Evolutionary conservation across 1,139 yeast genomes (phyloP), one percentile per base, ranked within the genome.

Genomic region (Blastobotrys aristatus): DNA sequence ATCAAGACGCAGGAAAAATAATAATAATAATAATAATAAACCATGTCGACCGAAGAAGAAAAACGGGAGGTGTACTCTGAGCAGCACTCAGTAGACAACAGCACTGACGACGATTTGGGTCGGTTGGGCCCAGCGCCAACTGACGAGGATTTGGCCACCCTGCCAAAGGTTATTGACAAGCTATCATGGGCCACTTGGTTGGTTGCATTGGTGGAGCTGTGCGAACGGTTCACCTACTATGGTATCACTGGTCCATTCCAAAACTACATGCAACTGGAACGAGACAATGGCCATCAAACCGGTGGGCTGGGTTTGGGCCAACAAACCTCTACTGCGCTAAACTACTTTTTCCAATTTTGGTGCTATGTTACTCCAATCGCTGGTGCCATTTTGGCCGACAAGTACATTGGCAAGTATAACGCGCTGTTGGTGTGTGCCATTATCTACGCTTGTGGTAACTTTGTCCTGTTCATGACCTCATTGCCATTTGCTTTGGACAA

Each of bases 321-420:
- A 44, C 74, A 73, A 53, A 79, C 82, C 57, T 89, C 95, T 30
- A 80, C 87, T 43, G 92, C 87, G 22, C 73, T 86, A 53, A 78
- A 87, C n/a, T 79, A 83, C 63, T 80, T 84, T 59, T 80, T 84
- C 74, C 87, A 84, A 62, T 85, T 86, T 62, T 82, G 89, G 84
- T 84, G 90, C 63, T 86, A 86, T 63, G 73, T 84, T 42, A 82
- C 92, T 40, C 95, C 95, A 34, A 73, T 86, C 50, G 69, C 81
- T 49, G 90, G 90, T 62, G 95, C 90, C 49, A 78, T 82, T 67
- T 57, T 85, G 29, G 80, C 94, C 47, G 95, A 86, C 66, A 78
- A 84, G 56, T 80, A 71, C 64, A 76, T 78, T 71, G 94, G 95
- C 51, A 81, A 83, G 63, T 80, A 76, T 69, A 78, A 74, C 59